Evolutionary conservation across 2,329 filamentous ascomycete species (phyloP), one percentile per base, ranked within the genome.

Genomic region (Knufia petricola): DNA sequence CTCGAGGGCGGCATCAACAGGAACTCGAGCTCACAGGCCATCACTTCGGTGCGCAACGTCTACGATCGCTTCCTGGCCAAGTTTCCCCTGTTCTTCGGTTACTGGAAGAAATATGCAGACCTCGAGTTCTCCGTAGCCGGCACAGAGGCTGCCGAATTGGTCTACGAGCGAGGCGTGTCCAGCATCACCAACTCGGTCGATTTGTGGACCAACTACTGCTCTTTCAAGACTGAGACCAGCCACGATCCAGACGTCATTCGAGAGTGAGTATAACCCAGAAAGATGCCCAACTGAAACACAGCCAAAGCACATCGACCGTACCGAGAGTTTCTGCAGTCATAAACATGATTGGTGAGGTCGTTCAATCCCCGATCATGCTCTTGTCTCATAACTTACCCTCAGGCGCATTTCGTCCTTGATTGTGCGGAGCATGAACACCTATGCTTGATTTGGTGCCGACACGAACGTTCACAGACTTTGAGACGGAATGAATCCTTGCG

Each of bases 81-180:
- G 63, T 98, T 95, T 57, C 92, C 92, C 2, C 77, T 96, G 9
- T 79, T 96, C 32, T 98, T 96, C 61, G 92, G 90, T 46, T 98
- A 96, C 72, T 98, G 92, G 92, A 96, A 96, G 73, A 96, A 95
- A 66, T 98, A 96, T 75, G 92, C 92, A 62, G 90, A 96, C 61
- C 76, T 94, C 55, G 92, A 98, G 63, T 98, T 98, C 70, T 88
- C 88, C 44, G 95, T 98, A 56, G 88, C 88, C 3, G 92, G 92
- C 15, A 94, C 92, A 3, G 92, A 98, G 72, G 90, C 90, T 37
- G 92, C 92, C 47, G 92, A 96, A 67, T 94, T 95, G 85, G 88
- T 95, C 66, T 61, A 77, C 49, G 92, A 98, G 70, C 81, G 92
- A 65, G 92, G 92, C 58, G 85, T 95, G 61, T 87, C 89, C 37